Conservation (phyloP, 345 rosid species). For the Sonneratia caseolaris region DNA sequence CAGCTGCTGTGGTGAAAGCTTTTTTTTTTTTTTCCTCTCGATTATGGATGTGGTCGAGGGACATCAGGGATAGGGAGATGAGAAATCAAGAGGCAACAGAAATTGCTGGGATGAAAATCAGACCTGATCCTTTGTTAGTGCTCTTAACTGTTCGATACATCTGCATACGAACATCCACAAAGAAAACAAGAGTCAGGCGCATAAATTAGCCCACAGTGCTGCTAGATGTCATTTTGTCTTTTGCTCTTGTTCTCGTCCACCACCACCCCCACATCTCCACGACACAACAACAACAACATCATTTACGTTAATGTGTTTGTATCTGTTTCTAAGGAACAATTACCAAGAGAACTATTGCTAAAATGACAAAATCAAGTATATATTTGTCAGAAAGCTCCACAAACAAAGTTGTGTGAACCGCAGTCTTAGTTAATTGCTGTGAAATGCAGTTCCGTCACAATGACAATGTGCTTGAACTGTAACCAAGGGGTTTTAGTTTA, state of each 20-base stretch:
- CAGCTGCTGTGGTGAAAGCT: too few species aligned
- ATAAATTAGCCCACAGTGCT: neutral
- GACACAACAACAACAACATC: slow-evolving; percentile 14
- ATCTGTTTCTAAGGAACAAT: neutral
- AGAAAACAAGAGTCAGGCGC: slow-evolving; percentile 7
- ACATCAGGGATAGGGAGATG: too few species aligned
- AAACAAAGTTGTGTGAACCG: too few species aligned
- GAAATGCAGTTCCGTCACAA: too few species aligned
- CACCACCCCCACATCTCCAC: slow-evolving; percentile 11
- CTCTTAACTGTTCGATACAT: slow-evolving; percentile 99
- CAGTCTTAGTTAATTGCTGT: too few species aligned
- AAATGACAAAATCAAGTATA: too few species aligned
- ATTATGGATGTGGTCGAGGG: too few species aligned
- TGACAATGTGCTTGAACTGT: too few species aligned
- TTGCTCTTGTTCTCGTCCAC: slow-evolving; percentile 18
- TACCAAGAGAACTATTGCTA: too few species aligned
- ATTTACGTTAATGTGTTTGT: neutral
- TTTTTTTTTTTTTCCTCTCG: too few species aligned
- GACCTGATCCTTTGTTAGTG: slow-evolving; percentile 79
- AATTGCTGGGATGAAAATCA: neutral
- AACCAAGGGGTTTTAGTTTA: too few species aligned
- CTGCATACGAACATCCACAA: slow-evolving; percentile 49
- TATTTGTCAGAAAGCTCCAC: too few species aligned
- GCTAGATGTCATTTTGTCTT: slow-evolving; percentile 49
- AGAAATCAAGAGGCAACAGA: neutral